Evolutionary conservation across 371 early-diverging fungal species (phyloP).

Genomic region (Mortierella sp.): DNA sequence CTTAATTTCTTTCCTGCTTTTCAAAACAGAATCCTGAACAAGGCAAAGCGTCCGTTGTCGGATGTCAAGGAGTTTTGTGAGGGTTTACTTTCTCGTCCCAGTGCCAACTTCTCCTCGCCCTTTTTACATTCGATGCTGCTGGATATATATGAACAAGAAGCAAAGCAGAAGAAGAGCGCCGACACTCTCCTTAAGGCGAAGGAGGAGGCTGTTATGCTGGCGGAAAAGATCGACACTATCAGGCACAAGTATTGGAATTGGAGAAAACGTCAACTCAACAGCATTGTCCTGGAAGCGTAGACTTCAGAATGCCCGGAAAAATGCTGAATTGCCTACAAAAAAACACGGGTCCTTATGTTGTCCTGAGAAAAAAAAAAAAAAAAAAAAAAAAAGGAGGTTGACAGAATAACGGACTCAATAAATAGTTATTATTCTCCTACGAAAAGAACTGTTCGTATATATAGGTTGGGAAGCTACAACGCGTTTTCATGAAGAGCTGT

Average conservation of each 20-base stretch:
- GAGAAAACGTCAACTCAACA: constrained; percentile 61
- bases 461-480: no score
- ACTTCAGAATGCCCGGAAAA: background rate
- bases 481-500: no score
- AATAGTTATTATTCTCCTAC: no score
- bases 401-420: no score
- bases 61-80: constrained; percentile 62
- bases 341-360: no score
- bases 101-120: constrained; percentile 63
- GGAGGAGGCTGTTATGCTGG: constrained; percentile 55
- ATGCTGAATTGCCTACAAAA: no score
- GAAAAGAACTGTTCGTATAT: no score
- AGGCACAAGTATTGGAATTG: constrained; percentile 82
- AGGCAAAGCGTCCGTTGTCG: constrained; percentile 52
- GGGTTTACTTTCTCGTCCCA: constrained; percentile 48
- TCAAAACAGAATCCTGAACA: constrained; percentile 59
- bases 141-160: constrained; percentile 75
- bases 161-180: constrained; percentile 55
- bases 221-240: constrained; percentile 71
- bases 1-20: background rate
- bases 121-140: constrained; percentile 71
- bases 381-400: no score
- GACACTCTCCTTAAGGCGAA: constrained; percentile 57
- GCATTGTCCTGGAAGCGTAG: constrained; percentile 17
- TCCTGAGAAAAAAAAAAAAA: no score